Evolutionary conservation across 257 asterid genomes (phyloP).

Genomic region (Salvia splendens): DNA sequence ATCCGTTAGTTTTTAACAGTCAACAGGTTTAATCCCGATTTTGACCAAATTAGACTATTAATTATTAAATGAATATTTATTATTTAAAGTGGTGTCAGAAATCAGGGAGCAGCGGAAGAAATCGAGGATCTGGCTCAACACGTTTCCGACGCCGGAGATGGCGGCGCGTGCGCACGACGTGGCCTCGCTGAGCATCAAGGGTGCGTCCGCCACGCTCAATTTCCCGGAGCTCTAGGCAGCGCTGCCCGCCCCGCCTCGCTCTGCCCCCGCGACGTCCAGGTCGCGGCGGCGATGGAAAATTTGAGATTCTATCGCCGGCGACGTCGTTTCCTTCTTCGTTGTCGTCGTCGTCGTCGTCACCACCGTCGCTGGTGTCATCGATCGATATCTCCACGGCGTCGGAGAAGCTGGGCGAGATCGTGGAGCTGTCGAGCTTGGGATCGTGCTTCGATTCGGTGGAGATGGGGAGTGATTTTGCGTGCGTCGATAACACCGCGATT

Average conservation of each 20-base stretch:
- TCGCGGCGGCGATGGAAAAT: constrained; percentile 79
- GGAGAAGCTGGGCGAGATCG: constrained; percentile 68
- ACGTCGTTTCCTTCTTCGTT: constrained; percentile 28
- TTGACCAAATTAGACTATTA: too few species aligned
- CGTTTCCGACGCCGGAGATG: too few species aligned
- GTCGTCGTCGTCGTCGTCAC: constrained; percentile 37
- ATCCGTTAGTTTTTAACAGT: too few species aligned
- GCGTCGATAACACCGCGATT: constrained; percentile 36
- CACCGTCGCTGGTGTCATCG: constrained; percentile 44
- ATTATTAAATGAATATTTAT: too few species aligned
- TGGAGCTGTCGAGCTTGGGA: constrained; percentile 69
- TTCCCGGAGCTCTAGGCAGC: constrained; percentile 58
- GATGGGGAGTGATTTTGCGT: constrained; percentile 48
- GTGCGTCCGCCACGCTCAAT: constrained; percentile 66
- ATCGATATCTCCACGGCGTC: constrained; percentile 42
- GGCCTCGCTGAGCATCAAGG: constrained; percentile 77
- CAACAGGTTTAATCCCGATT: too few species aligned
- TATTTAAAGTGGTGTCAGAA: too few species aligned
- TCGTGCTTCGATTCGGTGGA: constrained; percentile 46
- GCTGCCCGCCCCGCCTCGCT: constrained; percentile 63
- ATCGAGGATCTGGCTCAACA: too few species aligned
- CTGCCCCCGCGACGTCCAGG: constrained; percentile 77
- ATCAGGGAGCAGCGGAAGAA: too few species aligned
- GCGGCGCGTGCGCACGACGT: constrained; percentile 95
- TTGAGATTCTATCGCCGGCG: constrained; percentile 35